These are phyloP conservation scores for Sungouiella blattae DNA, from an alignment of 805 yeast species.

Conservation along the genomic window DNA sequence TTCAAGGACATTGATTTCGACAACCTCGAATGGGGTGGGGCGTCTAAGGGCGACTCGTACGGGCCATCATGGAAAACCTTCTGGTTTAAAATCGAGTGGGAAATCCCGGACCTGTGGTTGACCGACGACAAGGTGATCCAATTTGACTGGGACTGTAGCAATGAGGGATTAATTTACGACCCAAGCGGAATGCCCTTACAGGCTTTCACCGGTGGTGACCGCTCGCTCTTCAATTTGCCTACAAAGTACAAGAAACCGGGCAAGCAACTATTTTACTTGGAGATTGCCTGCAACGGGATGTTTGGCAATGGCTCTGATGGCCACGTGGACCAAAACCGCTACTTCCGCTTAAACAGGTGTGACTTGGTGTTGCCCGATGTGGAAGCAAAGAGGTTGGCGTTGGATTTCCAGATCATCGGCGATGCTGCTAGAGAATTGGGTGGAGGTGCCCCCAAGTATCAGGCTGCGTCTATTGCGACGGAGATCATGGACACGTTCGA, in stretches of 20 bases:
- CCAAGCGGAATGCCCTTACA: slow-evolving; percentile 65
- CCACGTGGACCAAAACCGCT: slow-evolving; percentile 71
- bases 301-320: slow-evolving; percentile 67
- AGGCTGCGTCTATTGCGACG: slow-evolving; percentile 77
- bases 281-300: slow-evolving; percentile 93
- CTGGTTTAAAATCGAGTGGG: slow-evolving; percentile 75
- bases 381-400: slow-evolving; percentile 70
- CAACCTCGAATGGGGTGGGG: slow-evolving; percentile 46
- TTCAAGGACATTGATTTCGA: slow-evolving; percentile 55
- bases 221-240: slow-evolving; percentile 64
- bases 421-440: slow-evolving; percentile 89
- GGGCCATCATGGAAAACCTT: slow-evolving; percentile 98
- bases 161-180: slow-evolving; percentile 80
- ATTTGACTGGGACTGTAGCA: slow-evolving; percentile 80
- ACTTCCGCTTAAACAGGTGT: slow-evolving; percentile 63
- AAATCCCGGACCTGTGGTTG: slow-evolving; percentile 62
- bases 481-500: slow-evolving; percentile 83
- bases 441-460: slow-evolving; percentile 66
- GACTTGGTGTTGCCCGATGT: slow-evolving; percentile 80
- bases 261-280: slow-evolving; percentile 71
- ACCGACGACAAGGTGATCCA: slow-evolving; percentile 47
- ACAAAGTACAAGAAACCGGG: slow-evolving; percentile 46
- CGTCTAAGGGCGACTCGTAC: slow-evolving; percentile 68
- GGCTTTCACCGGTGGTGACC: slow-evolving; percentile 85
- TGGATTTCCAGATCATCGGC: slow-evolving; percentile 83